Evolutionary conservation across 2,329 filamentous ascomycete genomes (phyloP).

Genomic region (Coniella vitis): DNA sequence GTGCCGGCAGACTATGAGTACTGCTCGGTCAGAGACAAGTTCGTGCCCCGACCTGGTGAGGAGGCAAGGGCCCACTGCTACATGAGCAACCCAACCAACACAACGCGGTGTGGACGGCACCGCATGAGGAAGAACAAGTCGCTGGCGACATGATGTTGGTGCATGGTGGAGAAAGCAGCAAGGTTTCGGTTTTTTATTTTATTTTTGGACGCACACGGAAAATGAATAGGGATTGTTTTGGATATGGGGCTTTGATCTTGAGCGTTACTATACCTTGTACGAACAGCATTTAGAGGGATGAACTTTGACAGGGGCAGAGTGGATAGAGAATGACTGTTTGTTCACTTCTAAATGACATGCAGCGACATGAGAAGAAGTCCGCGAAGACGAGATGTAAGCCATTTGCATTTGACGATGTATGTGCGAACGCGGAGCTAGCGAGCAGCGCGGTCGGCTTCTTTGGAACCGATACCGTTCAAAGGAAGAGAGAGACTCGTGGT

Average conservation of each 20-base stretch:
- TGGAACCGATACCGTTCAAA: no score
- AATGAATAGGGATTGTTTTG: no score
- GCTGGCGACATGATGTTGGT: neutral
- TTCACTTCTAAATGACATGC: no score
- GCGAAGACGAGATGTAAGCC: no score
- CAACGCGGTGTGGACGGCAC: constrained; percentile 52
- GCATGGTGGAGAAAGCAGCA: neutral
- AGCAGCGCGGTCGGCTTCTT: no score
- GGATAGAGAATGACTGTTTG: no score
- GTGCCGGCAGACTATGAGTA: constrained; percentile 52
- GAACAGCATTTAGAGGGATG: neutral
- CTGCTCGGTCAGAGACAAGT: constrained; percentile 53
- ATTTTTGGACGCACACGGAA: no score
- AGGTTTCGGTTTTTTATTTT: neutral
- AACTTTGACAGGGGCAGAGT: neutral
- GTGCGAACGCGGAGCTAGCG: no score
- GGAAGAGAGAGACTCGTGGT: no score
- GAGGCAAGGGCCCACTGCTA: constrained; percentile 47
- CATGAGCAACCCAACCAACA: constrained; percentile 53
- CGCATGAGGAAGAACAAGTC: constrained; percentile 25
- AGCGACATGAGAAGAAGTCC: no score
- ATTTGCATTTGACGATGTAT: no score
- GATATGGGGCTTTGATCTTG: neutral
- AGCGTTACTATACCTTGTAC: neutral
- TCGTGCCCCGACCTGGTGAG: constrained; percentile 40